Evolutionary conservation across 2,329 filamentous ascomycete genomes (phyloP).

Genomic region (Cladophialophora exuberans): DNA sequence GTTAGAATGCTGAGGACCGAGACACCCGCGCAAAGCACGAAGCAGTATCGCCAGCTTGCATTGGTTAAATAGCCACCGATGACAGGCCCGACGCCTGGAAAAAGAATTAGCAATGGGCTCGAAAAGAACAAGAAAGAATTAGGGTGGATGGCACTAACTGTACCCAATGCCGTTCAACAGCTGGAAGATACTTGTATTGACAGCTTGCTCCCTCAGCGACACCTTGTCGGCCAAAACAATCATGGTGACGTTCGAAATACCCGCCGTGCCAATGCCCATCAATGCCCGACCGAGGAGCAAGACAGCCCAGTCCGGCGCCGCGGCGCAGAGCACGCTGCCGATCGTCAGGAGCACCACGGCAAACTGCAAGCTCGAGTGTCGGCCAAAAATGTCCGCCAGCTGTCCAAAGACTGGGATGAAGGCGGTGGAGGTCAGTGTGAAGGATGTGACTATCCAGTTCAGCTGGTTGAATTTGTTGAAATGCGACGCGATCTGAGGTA

Average conservation of each 20-base stretch:
- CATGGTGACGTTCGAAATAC: slow-evolving; percentile 61
- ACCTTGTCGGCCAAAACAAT: slow-evolving; percentile 52
- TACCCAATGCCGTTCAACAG: slow-evolving; percentile 64
- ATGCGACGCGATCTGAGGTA: slow-evolving; percentile 66
- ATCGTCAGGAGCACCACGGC: slow-evolving; percentile 62
- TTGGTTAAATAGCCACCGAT: slow-evolving; percentile 60
- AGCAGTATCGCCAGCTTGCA: slow-evolving; percentile 68
- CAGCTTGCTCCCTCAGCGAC: slow-evolving; percentile 61
- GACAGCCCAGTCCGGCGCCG: slow-evolving; percentile 52
- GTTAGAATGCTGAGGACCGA: slow-evolving; percentile 42
- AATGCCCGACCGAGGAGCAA: slow-evolving; percentile 57
- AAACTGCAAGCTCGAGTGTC: slow-evolving; percentile 55
- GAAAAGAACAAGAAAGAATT: background rate
- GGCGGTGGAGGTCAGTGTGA: slow-evolving; percentile 66
- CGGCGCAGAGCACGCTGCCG: slow-evolving; percentile 55
- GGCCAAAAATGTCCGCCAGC: slow-evolving; percentile 57
- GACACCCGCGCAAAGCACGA: slow-evolving; percentile 39
- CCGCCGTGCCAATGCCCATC: slow-evolving; percentile 54
- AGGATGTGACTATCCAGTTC: slow-evolving; percentile 62
- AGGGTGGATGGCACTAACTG: slow-evolving; percentile 35
- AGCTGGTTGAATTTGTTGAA: slow-evolving; percentile 60
- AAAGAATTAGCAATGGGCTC: background rate
- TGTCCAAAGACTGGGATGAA: slow-evolving; percentile 58
- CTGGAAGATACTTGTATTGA: slow-evolving; percentile 65
- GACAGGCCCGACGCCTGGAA: slow-evolving; percentile 57